Base-by-base conservation (phyloP, 2,329 filamentous ascomycete species). In the Penicillium sp. region DNA sequence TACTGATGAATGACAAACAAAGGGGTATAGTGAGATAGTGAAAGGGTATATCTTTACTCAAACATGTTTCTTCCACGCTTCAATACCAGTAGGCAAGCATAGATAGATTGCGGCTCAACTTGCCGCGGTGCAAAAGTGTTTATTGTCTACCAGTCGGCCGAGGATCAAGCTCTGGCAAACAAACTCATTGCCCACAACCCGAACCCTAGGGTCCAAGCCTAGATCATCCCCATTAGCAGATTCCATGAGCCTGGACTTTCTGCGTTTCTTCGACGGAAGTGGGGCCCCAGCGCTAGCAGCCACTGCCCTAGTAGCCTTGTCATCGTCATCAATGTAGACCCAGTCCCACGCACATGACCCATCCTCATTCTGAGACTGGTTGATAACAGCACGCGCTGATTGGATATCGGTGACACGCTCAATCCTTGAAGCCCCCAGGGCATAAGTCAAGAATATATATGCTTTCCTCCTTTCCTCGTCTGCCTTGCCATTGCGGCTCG, bases 141-240 rank as follows among this genome's bases (percentile, higher is more conserved):
- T 63, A 79, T 54, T 87, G 85, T 64, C 89, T 56, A 93, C 86
- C 68, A 97, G 78, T 64, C 88, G 86, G 0, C 93, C 94, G 55
- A 97, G 76, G 66, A 99, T 97, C 62, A 98, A 81, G 75, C 93
- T 97, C 82, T 99, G 94, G 59, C 96, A 89, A 23, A 98, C 88
- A 73, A 94, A 88, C 77, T 98, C 94, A 74, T 96, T 90, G 60
- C 89, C 90, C 56, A 96, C 85, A 49, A 95, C 84, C 65, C 84
- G 85, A 44, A 93, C 82, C 63, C 78, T 84, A 69, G 83, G 79
- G 48, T 78, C 71, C 17, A 79, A 72, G 30, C 74, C 69, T 21
- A 76, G 65, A 44, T 71, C 74, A 55, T 72, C 74, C 21, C 69
- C 66, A n/a, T 68, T 69, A 35, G 67, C 66, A 30, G 61, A 65